Percentiles rank a stretch among this genome's conserved stretches.
Evolutionary conservation across 768 basidiomycete genomes (phyloP).

Genomic region (Basidioascus undulatus): DNA sequence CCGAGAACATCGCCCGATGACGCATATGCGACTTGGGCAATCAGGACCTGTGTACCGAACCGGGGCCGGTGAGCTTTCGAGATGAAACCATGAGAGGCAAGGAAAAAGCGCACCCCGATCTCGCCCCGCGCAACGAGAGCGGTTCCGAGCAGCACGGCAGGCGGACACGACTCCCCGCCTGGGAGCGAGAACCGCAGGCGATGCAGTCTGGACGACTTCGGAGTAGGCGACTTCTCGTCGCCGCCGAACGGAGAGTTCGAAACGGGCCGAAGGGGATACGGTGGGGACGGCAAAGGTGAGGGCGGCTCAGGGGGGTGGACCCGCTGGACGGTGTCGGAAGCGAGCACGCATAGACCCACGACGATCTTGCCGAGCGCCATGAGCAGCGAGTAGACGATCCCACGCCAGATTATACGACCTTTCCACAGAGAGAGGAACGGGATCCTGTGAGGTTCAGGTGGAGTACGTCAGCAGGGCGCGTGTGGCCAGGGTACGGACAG

Average conservation of each 20-base stretch:
- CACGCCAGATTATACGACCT: slow-evolving; percentile 27
- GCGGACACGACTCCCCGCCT: slow-evolving; percentile 9
- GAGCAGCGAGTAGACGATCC: slow-evolving; percentile 31
- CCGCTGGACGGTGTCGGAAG: not conserved
- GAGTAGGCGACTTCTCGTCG: not conserved
- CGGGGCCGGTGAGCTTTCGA: not conserved
- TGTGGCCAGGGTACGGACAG: not conserved
- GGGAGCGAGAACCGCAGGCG: not conserved
- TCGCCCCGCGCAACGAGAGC: slow-evolving; percentile 46
- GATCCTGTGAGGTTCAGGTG: slow-evolving; percentile 18
- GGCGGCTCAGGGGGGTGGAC: too few species aligned
- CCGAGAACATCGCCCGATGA: slow-evolving; percentile 10
- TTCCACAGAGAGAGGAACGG: slow-evolving; percentile 26
- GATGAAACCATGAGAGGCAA: not conserved
- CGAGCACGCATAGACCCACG: slow-evolving; percentile 25
- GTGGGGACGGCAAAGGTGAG: not conserved
- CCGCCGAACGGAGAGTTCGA: not conserved
- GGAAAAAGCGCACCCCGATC: slow-evolving; percentile 27
- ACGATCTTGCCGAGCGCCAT: slow-evolving; percentile 32
- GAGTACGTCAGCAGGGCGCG: not conserved
- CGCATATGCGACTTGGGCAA: slow-evolving; percentile 23
- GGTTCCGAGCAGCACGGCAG: slow-evolving; percentile 26
- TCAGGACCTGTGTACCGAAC: slow-evolving; percentile 18
- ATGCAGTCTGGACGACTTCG: not conserved
- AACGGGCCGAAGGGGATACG: not conserved